A percentile compares a stretch with the other conserved stretches of the same genome.
phyloP scores from a whole-genome alignment of 148 eudicot genomes.

The Camellia japonica region DNA sequence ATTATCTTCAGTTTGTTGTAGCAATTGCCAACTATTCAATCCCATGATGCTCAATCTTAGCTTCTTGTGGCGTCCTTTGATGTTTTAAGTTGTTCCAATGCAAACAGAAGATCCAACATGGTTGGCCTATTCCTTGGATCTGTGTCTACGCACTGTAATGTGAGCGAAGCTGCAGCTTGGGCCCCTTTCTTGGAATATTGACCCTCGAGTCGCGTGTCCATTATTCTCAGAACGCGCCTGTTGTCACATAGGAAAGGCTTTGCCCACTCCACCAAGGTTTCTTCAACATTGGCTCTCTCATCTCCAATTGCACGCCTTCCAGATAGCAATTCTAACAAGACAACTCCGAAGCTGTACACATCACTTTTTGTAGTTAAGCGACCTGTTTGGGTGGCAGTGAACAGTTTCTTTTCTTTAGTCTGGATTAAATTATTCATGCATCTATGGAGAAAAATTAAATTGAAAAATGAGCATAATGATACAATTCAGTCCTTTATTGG shows the following conservation, averaged over 20 bases:
- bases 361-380: constrained; percentile 49
- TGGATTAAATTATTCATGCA: background rate
- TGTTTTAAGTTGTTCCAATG: constrained; percentile 31
- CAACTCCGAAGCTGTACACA: constrained; percentile 54
- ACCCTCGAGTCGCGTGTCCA: constrained; percentile 55
- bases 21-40: background rate
- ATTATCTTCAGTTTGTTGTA: background rate
- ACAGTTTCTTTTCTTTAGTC: background rate
- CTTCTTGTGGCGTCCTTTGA: constrained; percentile 22
- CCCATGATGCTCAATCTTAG: background rate
- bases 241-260: constrained; percentile 41
- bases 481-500: too few species aligned
- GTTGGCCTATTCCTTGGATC: constrained; percentile 45
- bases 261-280: constrained; percentile 50
- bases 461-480: background rate
- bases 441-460: background rate
- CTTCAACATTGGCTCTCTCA: constrained; percentile 28
- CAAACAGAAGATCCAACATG: constrained; percentile 36
- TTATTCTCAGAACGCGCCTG: constrained; percentile 40
- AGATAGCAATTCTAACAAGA: constrained; percentile 42
- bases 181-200: constrained; percentile 58
- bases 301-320: constrained; percentile 39
- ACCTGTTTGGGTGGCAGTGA: constrained; percentile 19
- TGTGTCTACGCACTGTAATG: constrained; percentile 35
- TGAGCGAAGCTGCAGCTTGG: constrained; percentile 40